Conservation (phyloP, 2,329 filamentous ascomycete species). For the Mycocentrospora acerina region DNA sequence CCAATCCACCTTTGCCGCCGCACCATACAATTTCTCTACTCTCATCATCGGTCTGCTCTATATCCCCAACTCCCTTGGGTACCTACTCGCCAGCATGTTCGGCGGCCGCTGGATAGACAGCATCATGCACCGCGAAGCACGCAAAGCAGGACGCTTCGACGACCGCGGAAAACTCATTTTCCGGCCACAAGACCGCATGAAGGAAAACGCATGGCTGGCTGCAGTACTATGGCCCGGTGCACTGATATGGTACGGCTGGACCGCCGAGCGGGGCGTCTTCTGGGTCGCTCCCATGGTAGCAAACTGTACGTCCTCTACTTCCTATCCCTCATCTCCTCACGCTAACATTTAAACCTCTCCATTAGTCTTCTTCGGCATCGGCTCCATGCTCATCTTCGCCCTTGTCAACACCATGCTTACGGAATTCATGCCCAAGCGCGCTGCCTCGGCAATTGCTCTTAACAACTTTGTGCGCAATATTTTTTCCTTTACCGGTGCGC, state of each 20-base stretch:
- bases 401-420: constrained; percentile 44
- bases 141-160: constrained; percentile 40
- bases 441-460: constrained; percentile 40
- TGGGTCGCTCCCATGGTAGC: constrained; percentile 41
- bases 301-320: constrained; percentile 23
- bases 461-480: constrained; percentile 45
- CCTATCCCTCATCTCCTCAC: no score
- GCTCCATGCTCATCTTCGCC: constrained; percentile 43
- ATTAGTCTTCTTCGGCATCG: constrained; percentile 43
- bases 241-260: constrained; percentile 44
- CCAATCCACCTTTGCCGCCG: constrained; percentile 34
- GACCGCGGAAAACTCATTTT: constrained; percentile 38
- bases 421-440: constrained; percentile 42
- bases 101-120: constrained; percentile 44
- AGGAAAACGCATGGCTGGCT: constrained; percentile 44
- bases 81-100: constrained; percentile 37
- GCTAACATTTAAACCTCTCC: background rate
- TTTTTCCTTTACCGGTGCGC: constrained; percentile 38
- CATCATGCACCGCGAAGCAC: constrained; percentile 45
- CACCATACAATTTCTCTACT: constrained; percentile 40
- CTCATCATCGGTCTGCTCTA: constrained; percentile 42
- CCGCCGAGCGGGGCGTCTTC: constrained; percentile 30
- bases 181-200: constrained; percentile 43
- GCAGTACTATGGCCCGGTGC: constrained; percentile 39
- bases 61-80: constrained; percentile 41